Evolutionary conservation across 805 yeast species (phyloP).

Genomic region (Ogataea haglerorum): DNA sequence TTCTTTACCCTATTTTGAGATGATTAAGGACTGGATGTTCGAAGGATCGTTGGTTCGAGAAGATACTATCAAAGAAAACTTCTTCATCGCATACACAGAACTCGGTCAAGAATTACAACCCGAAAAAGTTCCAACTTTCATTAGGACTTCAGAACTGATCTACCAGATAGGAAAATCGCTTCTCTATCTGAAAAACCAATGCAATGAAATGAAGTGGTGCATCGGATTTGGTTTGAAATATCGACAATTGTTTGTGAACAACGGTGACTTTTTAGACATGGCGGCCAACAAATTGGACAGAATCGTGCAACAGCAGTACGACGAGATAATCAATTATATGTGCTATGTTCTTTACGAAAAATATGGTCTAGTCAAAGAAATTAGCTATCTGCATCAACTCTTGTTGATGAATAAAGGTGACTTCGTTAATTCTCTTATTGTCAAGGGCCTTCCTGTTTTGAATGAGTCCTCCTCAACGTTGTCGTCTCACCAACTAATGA

Average conservation of each 20-base stretch:
- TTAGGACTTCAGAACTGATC: slow-evolving; percentile 43
- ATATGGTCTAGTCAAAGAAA: slow-evolving; percentile 47
- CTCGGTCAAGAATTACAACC: slow-evolving; percentile 5
- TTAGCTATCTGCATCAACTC: slow-evolving; percentile 61
- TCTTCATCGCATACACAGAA: slow-evolving; percentile 41
- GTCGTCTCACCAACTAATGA: slow-evolving; percentile 63
- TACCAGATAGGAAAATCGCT: slow-evolving; percentile 71
- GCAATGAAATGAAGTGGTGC: slow-evolving; percentile 67
- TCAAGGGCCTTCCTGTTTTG: slow-evolving; percentile 51
- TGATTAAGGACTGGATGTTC: slow-evolving; percentile 63
- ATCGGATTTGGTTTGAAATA: slow-evolving; percentile 12
- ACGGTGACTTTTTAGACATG: slow-evolving; percentile 36
- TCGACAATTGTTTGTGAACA: slow-evolving; percentile 1
- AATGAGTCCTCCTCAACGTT: slow-evolving; percentile 60
- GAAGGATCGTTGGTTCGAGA: slow-evolving; percentile 51
- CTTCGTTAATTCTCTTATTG: slow-evolving; percentile 64
- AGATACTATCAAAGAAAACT: slow-evolving; percentile 52
- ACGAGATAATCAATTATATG: slow-evolving; percentile 51
- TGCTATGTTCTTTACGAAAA: slow-evolving; percentile 47
- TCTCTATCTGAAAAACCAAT: slow-evolving; percentile 57
- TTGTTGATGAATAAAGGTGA: slow-evolving; percentile 78
- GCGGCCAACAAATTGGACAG: slow-evolving; percentile 27
- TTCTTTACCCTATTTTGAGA: slow-evolving; percentile 56
- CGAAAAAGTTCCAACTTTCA: slow-evolving; percentile 43
- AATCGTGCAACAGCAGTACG: slow-evolving; percentile 42